Evolutionary conservation across 2,329 filamentous ascomycete species (phyloP).

Genomic region (Alternaria arborescens): DNA sequence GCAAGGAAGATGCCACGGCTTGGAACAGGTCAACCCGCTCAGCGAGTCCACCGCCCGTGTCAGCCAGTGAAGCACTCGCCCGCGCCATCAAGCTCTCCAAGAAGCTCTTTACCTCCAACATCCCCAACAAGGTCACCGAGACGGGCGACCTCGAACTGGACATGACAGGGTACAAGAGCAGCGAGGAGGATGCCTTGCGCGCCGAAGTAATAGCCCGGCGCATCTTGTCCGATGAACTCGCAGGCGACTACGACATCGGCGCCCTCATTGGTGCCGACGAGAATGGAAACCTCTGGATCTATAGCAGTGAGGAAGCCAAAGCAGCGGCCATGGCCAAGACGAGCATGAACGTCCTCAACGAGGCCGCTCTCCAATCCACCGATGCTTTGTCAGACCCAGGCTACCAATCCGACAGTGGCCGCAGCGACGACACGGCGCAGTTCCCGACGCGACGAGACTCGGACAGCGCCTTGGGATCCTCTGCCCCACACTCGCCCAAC

Average conservation of each 20-base stretch:
- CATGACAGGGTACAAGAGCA: constrained; percentile 96
- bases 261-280: constrained; percentile 94
- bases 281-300: constrained; percentile 98
- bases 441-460: constrained; percentile 73
- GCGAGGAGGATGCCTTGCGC: constrained; percentile 87
- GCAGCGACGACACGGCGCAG: constrained; percentile 66
- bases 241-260: constrained; percentile 96
- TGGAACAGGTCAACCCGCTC: constrained; percentile 62
- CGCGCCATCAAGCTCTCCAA: constrained; percentile 86
- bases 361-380: constrained; percentile 65
- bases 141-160: constrained; percentile 95
- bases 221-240: constrained; percentile 89
- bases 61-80: constrained; percentile 77
- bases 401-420: constrained; percentile 87
- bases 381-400: constrained; percentile 92
- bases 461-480: constrained; percentile 72
- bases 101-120: constrained; percentile 88
- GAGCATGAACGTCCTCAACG: constrained; percentile 61
- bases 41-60: constrained; percentile 78
- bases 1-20: constrained; percentile 45
- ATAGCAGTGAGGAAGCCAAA: constrained; percentile 96
- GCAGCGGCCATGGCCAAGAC: constrained; percentile 78
- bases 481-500: constrained; percentile 62
- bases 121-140: constrained; percentile 90
- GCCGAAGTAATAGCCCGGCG: constrained; percentile 94